Conservation (phyloP, 2,329 filamentous ascomycete genomes). For the Coniochaeta sp. region DNA sequence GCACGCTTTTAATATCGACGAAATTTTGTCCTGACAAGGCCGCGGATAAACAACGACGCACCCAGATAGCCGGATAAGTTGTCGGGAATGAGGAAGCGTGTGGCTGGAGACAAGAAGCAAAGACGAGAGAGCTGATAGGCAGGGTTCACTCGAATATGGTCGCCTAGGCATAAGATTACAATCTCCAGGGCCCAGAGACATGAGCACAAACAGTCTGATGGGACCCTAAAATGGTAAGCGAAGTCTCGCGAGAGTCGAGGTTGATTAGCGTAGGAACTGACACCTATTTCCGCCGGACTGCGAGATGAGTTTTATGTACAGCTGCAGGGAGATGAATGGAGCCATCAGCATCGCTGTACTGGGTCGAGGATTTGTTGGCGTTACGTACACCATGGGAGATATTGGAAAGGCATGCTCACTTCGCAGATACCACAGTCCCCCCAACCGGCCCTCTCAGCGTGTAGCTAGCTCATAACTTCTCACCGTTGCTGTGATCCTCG, state of each 20-base stretch:
- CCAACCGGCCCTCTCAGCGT: not conserved
- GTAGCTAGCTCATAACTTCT: conserved; percentile 15
- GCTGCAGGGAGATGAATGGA: not conserved
- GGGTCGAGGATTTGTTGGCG: not conserved
- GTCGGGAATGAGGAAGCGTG: not conserved
- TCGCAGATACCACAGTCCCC: not conserved
- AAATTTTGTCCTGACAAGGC: not conserved
- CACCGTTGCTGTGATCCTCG: conserved; percentile 36
- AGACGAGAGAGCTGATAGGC: not conserved
- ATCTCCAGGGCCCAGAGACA: not conserved
- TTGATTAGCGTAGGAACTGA: not conserved
- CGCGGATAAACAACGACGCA: not conserved
- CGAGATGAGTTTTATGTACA: not conserved
- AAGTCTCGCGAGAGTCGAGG: not conserved
- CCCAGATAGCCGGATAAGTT: not conserved
- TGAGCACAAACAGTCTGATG: not conserved
- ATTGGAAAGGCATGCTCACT: not conserved
- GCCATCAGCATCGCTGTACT: not conserved
- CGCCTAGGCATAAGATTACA: not conserved
- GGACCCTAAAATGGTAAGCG: not conserved
- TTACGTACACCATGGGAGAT: not conserved
- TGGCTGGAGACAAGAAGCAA: not conserved
- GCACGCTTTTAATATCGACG: not conserved
- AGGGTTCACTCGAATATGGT: not conserved
- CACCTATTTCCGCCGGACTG: not conserved